Base-by-base conservation (phyloP, 257 asterid genomes). In the Lycium barbarum region DNA sequence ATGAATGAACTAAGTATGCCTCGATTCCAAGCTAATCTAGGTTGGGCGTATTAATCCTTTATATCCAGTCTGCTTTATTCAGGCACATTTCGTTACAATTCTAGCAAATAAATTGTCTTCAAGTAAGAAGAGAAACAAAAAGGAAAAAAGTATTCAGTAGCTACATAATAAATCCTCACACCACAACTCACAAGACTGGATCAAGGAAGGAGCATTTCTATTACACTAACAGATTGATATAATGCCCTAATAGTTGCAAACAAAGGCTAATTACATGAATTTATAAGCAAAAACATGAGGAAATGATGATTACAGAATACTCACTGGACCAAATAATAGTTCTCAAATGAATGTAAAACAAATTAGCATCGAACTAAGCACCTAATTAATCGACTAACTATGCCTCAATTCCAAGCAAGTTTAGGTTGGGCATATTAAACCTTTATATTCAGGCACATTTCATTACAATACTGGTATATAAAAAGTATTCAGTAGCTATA, bases 211-310 rank as follows among this genome's bases (percentile, higher is more conserved):
- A 5, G 7, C 33, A 26, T 26, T 26, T 26, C 33, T 26, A 26
- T 26, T 0, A 0, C 33, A 26, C 33, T 26, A 26, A 18, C 26
- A 18, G 14, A 17, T 18, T 4, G 33, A 10, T 73, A 47, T 73
- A 47, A 76, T 76, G 10, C 82, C 82, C 82, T 76, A 22, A 76
- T 13, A 76, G 47, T 53, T 13, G 33, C 33, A 26, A n/a, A 0
- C 33, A 26, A 26, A 40, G 10, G 86, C 95, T 87, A 26, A 26
- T 26, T 26, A 26, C 33, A 26, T 26, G 33, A 26, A 26, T 26
- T 26, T 26, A 26, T 26, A 26, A 26, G 33, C 33, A 26, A 26
- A 26, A 26, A 26, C 33, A 26, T 26, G 33, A 26, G 33, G 33
- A 26, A 26, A 26, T 26, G 33, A 26, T 26, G 33, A 26, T 26